Conservation (phyloP, 352 stramenopile genomes). For the Blastocystis sp. region DNA sequence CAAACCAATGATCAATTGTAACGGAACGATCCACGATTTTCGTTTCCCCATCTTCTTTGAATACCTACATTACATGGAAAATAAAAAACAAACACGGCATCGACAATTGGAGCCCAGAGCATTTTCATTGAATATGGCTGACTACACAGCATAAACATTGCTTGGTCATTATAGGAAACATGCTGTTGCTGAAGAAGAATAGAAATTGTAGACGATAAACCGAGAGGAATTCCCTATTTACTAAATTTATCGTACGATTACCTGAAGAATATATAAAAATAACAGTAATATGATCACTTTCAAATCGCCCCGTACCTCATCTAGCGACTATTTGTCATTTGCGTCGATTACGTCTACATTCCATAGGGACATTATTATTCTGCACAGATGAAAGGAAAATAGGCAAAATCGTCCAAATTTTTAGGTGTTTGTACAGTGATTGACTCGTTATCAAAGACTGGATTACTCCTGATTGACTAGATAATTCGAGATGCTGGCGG, state of each 20-base stretch:
- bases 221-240: conserved; percentile 74
- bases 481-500: conserved; percentile 1
- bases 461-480: background rate
- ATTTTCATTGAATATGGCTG: conserved; percentile 82
- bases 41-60: background rate
- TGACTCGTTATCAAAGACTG: background rate
- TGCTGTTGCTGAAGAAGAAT: conserved; percentile 80
- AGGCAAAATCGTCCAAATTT: background rate
- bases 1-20: conserved; percentile 74
- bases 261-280: conserved; percentile 78
- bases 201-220: conserved; percentile 76
- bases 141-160: conserved; percentile 79
- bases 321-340: background rate
- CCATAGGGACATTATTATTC: background rate
- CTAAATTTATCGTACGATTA: background rate
- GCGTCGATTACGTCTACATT: background rate
- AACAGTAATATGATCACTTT: conserved; percentile 71
- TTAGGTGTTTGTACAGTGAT: background rate
- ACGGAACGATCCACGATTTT: conserved; percentile 78
- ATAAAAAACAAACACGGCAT: conserved; percentile 66
- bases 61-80: conserved; percentile 16
- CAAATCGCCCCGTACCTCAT: background rate
- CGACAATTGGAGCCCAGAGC: conserved; percentile 79
- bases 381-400: background rate
- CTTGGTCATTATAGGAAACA: conserved; percentile 76